phyloP scores from a whole-genome alignment of 148 eudicot genomes.

The Spergularia marina region DNA sequence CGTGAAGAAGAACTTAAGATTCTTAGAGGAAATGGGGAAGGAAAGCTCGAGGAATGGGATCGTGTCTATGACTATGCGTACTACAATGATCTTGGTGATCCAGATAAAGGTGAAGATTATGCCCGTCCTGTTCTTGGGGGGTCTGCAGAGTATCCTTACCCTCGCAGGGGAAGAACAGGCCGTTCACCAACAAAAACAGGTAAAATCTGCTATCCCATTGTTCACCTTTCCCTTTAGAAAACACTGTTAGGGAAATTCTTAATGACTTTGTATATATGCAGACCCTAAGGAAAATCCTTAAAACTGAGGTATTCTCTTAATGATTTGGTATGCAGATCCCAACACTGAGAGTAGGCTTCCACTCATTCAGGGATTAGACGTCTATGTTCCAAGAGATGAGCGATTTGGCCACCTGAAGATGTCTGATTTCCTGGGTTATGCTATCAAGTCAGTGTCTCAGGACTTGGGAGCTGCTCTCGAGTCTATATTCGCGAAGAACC shows the following conservation, averaged over 20 bases:
- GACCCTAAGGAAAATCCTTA: background rate
- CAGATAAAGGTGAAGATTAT: slow-evolving; percentile 47
- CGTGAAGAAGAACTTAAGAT: slow-evolving; percentile 67
- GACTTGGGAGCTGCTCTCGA: slow-evolving; percentile 47
- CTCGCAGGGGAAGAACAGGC: slow-evolving; percentile 78
- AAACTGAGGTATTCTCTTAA: background rate
- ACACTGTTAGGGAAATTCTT: too few relatives aligned
- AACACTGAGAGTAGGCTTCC: slow-evolving; percentile 64
- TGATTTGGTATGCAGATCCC: slow-evolving; percentile 47
- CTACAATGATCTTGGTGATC: slow-evolving; percentile 77
- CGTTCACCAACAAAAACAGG: slow-evolving; percentile 60
- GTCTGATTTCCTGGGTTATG: slow-evolving; percentile 58
- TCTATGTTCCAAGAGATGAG: slow-evolving; percentile 86
- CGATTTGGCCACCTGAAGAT: slow-evolving; percentile 60
- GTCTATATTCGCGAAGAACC: slow-evolving; percentile 45
- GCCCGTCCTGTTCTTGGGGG: slow-evolving; percentile 78
- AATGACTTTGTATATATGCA: too few relatives aligned
- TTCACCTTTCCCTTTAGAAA: too few relatives aligned
- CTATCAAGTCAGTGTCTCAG: slow-evolving; percentile 54
- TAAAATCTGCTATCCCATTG: slow-evolving; percentile 8
- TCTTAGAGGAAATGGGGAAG: slow-evolving; percentile 71
- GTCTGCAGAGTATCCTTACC: slow-evolving; percentile 63
- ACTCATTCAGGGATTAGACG: slow-evolving; percentile 40
- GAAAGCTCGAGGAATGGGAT: slow-evolving; percentile 80
- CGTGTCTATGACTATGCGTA: slow-evolving; percentile 79